Conservation (phyloP, 2,329 filamentous ascomycete species). For the Sporothrix brunneoviolacea region DNA sequence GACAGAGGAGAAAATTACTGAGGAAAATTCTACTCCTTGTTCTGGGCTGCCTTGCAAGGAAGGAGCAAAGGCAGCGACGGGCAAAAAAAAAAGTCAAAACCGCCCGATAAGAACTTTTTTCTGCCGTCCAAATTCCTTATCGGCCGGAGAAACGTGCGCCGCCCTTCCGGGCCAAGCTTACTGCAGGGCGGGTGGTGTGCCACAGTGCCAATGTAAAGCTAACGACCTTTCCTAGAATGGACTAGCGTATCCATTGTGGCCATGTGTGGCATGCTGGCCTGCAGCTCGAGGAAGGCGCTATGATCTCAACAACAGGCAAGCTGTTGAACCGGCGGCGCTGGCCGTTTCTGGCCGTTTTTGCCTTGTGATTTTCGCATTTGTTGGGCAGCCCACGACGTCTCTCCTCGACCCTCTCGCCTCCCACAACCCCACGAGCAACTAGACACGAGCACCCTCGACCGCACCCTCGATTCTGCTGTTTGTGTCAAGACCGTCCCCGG, state of each 20-base stretch:
- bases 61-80: no score
- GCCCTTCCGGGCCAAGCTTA: background rate
- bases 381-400: conserved; percentile 1
- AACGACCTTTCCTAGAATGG: no score
- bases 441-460: background rate
- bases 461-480: background rate
- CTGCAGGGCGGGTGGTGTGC: no score
- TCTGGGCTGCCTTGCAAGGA: no score
- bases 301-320: conserved; percentile 4
- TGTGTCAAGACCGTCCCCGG: background rate
- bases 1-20: no score
- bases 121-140: conserved; percentile 17
- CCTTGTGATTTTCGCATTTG: conserved; percentile 2
- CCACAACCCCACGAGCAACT: background rate
- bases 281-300: background rate
- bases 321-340: background rate
- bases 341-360: background rate
- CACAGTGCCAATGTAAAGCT: no score
- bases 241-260: background rate
- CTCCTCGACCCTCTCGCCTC: no score
- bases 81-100: conserved; percentile 6
- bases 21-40: no score
- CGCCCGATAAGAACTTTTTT: conserved; percentile 18
- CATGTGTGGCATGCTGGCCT: conserved; percentile 1
- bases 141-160: conserved; percentile 8